These are phyloP conservation scores for Albifimbria verrucaria DNA, from an alignment of 2,329 filamentous ascomycete species.

Conservation along the genomic window DNA sequence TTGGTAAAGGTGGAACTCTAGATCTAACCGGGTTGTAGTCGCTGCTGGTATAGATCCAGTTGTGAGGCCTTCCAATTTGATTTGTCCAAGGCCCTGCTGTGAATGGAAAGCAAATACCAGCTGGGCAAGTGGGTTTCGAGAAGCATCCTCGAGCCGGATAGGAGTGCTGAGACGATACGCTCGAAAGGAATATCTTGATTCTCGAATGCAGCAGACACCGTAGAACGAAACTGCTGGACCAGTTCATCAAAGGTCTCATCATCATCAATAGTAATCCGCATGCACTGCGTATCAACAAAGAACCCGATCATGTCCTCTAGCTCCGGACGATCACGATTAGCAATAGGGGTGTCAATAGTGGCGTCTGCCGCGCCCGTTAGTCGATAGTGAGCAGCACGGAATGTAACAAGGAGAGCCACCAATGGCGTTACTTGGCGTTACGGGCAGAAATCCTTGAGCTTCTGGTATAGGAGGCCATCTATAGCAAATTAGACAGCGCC, in stretches of 20 bases:
- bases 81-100: neutral
- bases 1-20: neutral
- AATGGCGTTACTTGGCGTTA: constrained; percentile 7
- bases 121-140: constrained; percentile 14
- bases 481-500: constrained; percentile 6
- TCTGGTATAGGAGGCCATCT: constrained; percentile 4
- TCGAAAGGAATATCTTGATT: constrained; percentile 15
- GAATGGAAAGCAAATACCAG: constrained; percentile 12
- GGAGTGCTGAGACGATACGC: constrained; percentile 3
- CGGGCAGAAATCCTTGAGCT: constrained; percentile 9
- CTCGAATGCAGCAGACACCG: constrained; percentile 8
- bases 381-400: constrained; percentile 21
- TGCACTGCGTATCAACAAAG: constrained; percentile 23
- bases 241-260: constrained; percentile 12
- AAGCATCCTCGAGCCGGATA: constrained; percentile 7
- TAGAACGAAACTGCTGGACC: constrained; percentile 11
- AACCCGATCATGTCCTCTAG: constrained; percentile 17
- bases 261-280: constrained; percentile 15
- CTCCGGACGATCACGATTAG: constrained; percentile 14
- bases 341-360: constrained; percentile 14
- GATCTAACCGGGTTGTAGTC: neutral
- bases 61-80: neutral
- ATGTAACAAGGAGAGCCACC: constrained; percentile 17
- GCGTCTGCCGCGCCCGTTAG: constrained; percentile 20
- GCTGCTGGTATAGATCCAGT: neutral